phyloP scores from a whole-genome alignment of 177 flowering plant genomes.

The Telopea speciosissima region DNA sequence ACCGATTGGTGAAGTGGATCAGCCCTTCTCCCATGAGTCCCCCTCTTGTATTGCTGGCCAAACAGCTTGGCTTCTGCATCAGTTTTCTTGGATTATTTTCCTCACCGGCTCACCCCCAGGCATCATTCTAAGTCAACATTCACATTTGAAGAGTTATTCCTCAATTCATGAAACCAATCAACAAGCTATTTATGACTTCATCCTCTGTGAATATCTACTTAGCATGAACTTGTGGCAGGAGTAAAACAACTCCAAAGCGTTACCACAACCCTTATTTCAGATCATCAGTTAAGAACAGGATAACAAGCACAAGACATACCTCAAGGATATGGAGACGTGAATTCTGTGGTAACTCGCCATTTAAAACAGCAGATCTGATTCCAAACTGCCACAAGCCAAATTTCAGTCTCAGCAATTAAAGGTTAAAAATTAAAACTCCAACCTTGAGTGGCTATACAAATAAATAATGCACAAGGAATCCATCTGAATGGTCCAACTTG shows the following conservation, averaged over 20 bases:
- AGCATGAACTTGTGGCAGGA: background rate
- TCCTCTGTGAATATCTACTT: background rate
- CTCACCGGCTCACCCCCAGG: background rate
- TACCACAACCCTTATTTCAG: background rate
- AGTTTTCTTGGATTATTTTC: background rate
- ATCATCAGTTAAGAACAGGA: background rate
- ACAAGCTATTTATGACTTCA: background rate
- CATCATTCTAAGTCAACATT: background rate
- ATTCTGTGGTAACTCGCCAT: constrained; percentile 96
- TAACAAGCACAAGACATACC: constrained; percentile 33
- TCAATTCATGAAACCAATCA: background rate
- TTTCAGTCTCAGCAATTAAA: constrained; percentile 3
- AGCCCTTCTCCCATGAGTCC: too few relatives aligned
- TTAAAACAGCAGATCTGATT: constrained; percentile 76
- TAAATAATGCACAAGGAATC: too few relatives aligned
- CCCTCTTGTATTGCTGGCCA: too few relatives aligned
- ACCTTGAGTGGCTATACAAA: background rate
- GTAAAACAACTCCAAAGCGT: background rate
- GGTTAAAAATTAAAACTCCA: background rate
- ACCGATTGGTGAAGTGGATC: too few relatives aligned
- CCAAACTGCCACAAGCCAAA: constrained; percentile 61
- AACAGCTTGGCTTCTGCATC: too few relatives aligned
- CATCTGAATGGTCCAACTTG: background rate
- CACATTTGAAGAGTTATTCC: background rate
- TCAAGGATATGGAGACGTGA: constrained; percentile 95